These are phyloP conservation scores for Trifolium repens DNA, from an alignment of 306 rosid species.

Conservation along the genomic window DNA sequence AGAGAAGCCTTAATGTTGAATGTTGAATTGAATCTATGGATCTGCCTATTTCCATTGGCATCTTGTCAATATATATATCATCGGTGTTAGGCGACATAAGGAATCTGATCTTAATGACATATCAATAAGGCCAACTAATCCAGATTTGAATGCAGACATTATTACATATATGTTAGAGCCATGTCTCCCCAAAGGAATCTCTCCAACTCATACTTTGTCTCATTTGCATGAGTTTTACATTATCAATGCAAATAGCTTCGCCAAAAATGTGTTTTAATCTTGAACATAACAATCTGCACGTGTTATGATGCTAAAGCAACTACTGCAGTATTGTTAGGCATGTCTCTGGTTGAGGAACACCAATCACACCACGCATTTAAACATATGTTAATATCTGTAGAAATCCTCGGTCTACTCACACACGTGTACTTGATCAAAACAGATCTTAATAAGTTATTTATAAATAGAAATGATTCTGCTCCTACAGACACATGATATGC, in stretches of 20 bases:
- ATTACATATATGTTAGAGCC: neutral
- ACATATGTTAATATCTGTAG: neutral
- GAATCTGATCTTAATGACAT: constrained; percentile 41
- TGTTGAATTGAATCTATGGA: constrained; percentile 31
- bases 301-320: neutral
- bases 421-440: neutral
- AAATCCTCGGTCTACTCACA: neutral
- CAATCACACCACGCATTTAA: neutral
- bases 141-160: constrained; percentile 39
- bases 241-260: neutral
- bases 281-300: neutral
- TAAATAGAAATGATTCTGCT: neutral
- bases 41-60: constrained; percentile 23
- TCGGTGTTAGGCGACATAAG: constrained; percentile 20
- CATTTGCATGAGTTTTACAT: neutral
- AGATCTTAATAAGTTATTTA: neutral
- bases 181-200: neutral
- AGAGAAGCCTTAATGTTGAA: constrained; percentile 32
- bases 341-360: neutral
- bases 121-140: constrained; percentile 33
- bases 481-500: constrained; percentile 18
- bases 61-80: constrained; percentile 37
- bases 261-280: neutral
- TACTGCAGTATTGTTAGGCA: neutral
- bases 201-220: neutral